Conservation (phyloP, 768 basidiomycete genomes). For the Podaxis sp. region DNA sequence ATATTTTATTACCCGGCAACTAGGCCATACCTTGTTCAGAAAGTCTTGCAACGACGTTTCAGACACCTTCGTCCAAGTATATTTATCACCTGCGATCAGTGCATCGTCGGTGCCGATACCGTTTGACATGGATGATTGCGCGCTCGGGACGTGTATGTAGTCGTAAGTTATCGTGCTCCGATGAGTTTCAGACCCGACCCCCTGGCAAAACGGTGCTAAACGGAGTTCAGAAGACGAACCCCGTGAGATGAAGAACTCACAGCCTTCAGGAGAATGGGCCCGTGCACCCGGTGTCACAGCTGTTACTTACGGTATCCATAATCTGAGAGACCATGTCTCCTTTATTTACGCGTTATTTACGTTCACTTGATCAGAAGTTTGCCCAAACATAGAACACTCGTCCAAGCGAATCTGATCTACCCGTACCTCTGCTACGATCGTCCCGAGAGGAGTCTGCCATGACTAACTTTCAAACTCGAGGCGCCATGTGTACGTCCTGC, state of each 20-base stretch:
- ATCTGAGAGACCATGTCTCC: background rate
- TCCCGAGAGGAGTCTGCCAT: no score
- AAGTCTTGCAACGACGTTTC: constrained; percentile 48
- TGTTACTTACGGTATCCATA: background rate
- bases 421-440: no score
- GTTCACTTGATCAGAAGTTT: no score
- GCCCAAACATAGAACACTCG: no score
- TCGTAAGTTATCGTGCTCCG: background rate
- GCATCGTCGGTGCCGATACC: constrained; percentile 1
- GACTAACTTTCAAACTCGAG: no score
- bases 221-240: background rate
- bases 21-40: constrained; percentile 45
- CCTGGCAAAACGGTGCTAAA: background rate
- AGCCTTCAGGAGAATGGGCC: background rate
- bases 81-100: constrained; percentile 31
- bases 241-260: background rate
- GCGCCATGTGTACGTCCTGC: no score
- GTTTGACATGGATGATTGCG: background rate
- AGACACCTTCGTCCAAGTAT: constrained; percentile 48
- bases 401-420: no score
- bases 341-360: no score
- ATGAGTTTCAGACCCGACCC: background rate
- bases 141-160: background rate
- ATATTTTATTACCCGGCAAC: constrained; percentile 2
- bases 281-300: background rate